phyloP scores from a whole-genome alignment of 345 rosid genomes.

The Sisymbrium irio region DNA sequence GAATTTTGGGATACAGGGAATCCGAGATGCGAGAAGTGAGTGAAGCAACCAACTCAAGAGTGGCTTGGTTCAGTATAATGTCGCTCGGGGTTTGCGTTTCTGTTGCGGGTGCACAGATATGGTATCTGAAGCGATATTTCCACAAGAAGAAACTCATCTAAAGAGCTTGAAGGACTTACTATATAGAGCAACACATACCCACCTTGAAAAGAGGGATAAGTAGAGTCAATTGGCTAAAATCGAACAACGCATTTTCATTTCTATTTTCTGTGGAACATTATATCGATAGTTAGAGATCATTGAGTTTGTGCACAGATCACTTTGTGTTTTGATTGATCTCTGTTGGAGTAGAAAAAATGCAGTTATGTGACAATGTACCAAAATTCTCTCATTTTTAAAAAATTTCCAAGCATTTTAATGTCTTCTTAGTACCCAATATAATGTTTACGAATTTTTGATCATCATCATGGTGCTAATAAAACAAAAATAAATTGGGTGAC shows the following conservation, averaged over 20 bases:
- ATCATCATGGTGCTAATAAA: slow-evolving; percentile 9
- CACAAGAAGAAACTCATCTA: slow-evolving; percentile 77
- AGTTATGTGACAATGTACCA: slow-evolving; percentile 14
- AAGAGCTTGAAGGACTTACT: slow-evolving; percentile 17
- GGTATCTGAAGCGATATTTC: slow-evolving; percentile 62
- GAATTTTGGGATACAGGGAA: slow-evolving; percentile 48
- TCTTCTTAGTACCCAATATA: background rate
- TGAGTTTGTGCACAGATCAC: slow-evolving; percentile 24
- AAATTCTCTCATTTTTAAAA: background rate
- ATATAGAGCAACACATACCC: slow-evolving; percentile 24
- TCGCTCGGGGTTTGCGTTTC: slow-evolving; percentile 62
- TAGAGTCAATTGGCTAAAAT: slow-evolving; percentile 21
- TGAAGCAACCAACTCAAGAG: slow-evolving; percentile 65
- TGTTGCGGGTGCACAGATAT: slow-evolving; percentile 55
- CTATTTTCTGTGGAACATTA: background rate
- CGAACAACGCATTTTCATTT: slow-evolving; percentile 8
- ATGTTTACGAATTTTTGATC: background rate
- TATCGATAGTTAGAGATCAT: slow-evolving; percentile 25
- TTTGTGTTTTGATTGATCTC: slow-evolving; percentile 24
- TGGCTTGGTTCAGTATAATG: slow-evolving; percentile 80
- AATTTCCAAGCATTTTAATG: background rate
- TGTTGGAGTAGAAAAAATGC: background rate
- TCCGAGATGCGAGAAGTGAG: slow-evolving; percentile 69
- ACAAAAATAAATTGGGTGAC: background rate
- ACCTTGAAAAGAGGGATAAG: slow-evolving; percentile 22